phyloP scores from a whole-genome alignment of 768 basidiomycete species.

The Hygrocybe punicea region DNA sequence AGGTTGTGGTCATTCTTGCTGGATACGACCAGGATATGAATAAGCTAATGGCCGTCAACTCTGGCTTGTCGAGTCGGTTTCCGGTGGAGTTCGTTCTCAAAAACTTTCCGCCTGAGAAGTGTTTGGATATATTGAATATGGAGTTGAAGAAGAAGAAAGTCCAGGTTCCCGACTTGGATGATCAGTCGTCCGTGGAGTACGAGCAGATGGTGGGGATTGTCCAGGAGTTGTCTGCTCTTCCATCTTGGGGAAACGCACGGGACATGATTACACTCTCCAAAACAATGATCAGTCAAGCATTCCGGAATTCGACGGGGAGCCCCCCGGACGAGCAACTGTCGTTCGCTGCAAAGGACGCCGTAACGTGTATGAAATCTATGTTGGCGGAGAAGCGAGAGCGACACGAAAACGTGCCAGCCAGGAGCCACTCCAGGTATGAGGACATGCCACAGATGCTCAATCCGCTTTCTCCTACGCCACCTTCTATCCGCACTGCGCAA shows the following conservation, averaged over 20 bases:
- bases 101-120: constrained; percentile 49
- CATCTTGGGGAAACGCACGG: constrained; percentile 68
- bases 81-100: constrained; percentile 55
- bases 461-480: constrained; percentile 10
- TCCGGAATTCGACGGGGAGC: constrained; percentile 23
- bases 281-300: constrained; percentile 43
- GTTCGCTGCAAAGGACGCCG: constrained; percentile 25
- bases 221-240: constrained; percentile 40
- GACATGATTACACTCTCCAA: constrained; percentile 56
- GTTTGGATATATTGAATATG: constrained; percentile 47
- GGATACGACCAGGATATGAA: constrained; percentile 72
- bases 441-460: constrained; percentile 3
- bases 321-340: constrained; percentile 15
- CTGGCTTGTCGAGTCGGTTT: constrained; percentile 66
- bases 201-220: constrained; percentile 40
- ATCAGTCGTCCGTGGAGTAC: constrained; percentile 29
- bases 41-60: constrained; percentile 52
- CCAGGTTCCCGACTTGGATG: constrained; percentile 34
- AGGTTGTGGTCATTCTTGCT: constrained; percentile 64
- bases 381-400: constrained; percentile 17
- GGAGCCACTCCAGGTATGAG: background rate
- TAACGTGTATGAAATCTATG: constrained; percentile 18
- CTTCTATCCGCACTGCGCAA: constrained; percentile 6
- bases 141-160: constrained; percentile 48
- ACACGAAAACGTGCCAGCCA: constrained; percentile 3